Base-by-base conservation (phyloP, 768 basidiomycete genomes). In the Holtermanniella nyarrowii region DNA sequence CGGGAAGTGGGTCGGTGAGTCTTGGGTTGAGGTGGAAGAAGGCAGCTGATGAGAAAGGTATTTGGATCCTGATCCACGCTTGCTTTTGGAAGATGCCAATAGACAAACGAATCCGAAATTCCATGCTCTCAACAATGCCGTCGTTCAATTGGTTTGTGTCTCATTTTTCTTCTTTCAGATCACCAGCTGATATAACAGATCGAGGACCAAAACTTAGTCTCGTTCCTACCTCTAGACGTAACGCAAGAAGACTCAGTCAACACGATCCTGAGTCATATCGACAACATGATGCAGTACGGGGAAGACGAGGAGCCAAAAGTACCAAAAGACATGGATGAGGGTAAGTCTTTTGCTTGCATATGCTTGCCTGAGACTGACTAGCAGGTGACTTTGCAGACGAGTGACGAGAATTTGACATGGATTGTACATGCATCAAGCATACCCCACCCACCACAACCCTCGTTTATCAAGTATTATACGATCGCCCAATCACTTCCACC, bases 291-390 rank as follows among this genome's bases (percentile, higher is more conserved):
- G 82, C 95, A 99, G 69, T 99, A 95, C 63, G 93, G 93, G 26
- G 93, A 97, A 74, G 88, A 91, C 53, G 93, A 99, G 69, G 93
- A 99, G 66, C 91, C 93, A 14, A 89, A 85, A 76, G 88, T 91
- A 84, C 91, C 90, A 12, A 86, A 80, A 67, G 89, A 96, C 71
- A 76, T 96, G 71, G 93, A 96, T 66, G 87, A 86, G 44, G 72
- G 72, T 55, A 59, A 59, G 58, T 62, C 42, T 20, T 37, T 12
- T 22, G 45, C 44, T n/a, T n/a, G n/a, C n/a, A n/a, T n/a, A n/a
- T n/a, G n/a, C n/a, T n/a, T n/a, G n/a, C n/a, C n/a, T n/a, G n/a
- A n/a, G n/a, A n/a, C n/a, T 16, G 44, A 13, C 18, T 21, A 27
- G 12, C 46, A 61, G 59, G 59, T 41, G 62, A 64, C 31, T 62